Evolutionary conservation across 192 early-diverging fungal species (phyloP), one percentile per base, ranked within the genome.

Genomic region (Entomortierella parvispora): DNA sequence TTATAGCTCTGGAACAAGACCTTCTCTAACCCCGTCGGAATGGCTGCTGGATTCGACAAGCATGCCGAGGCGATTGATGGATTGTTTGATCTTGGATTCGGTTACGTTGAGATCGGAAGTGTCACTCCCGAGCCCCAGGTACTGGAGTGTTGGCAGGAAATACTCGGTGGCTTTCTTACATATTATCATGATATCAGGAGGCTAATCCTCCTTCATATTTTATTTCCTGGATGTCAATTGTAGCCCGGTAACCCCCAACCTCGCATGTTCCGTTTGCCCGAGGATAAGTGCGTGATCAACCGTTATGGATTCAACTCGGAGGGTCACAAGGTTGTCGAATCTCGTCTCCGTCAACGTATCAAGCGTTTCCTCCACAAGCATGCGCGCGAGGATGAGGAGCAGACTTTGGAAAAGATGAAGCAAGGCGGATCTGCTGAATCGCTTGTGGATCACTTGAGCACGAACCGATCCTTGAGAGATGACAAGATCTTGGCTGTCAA

Each of bases 11-110:
- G 87, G 85, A 90, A 90, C 44, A 91, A 91, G 72, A 85, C 54
- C 5, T 32, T 96, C 56, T 63, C 81, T 3, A 96, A 95, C 83
- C 95, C 95, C 3, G 67, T 97, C 6, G 93, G 93, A 1, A 72
- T 97, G 58, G 95, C 95, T 10, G 95, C 95, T 23, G 95, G 95
- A 23, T 97, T 89, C 56, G 95, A 97, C 78, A 97, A 97, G 83
- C 89, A 97, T 79, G 94, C 84, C 11, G 93, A 95, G 80, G 95
- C 92, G 0, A 85, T 96, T 18, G 96, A 96, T 71, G 81, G 87
- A 43, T 71, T 97, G 58, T 90, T 95, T 63, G 90, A 82, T 40
- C 82, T 95, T 63, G 96, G 96, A 23, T 97, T 96, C 77, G 95
- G 94, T 17, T 68, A 86, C 28, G 95, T 97, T n/a, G 96, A 97